Evolutionary conservation across 1,284 basidiomycete genomes (phyloP), one percentile per base, ranked within the genome.

Genomic region (Amylostereum areolatum): DNA sequence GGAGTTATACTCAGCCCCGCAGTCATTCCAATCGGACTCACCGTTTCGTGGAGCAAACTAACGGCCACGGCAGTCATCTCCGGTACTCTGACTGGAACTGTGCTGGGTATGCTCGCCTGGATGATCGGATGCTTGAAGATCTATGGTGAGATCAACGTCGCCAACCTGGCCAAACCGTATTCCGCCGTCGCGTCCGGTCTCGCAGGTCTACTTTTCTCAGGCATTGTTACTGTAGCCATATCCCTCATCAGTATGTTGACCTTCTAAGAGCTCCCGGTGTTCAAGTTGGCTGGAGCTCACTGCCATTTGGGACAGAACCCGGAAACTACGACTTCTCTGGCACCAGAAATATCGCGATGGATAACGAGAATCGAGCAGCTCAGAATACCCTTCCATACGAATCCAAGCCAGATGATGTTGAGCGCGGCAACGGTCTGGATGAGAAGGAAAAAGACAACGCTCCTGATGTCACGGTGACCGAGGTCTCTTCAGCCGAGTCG

Each of bases 71-170:
- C 67, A 10, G 70, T 77, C 1, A 59, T 75, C 41, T 57, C 58
- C 39, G 76, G 75, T 2, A 66, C 72, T 10, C 61, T 77, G 35
- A 60, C 64, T 2, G 75, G 75, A 0, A 71, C 72, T 24, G 53
- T 66, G 5, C 57, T 72, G 36, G 74, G 73, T 4, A 74, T 77
- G 68, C 40, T 72, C 1, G 74, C 75, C 11, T 78, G 75, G 75
- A 73, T 78, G 67, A 64, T 78, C 9, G 70, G 73, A 0, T 77
- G 75, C 54, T 70, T 65, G 66, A 74, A 77, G 57, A 74, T 74
- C 45, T 75, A 70, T 46, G 75, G 74, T 10, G 57, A 57, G 12
- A 73, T 76, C 50, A 74, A 67, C 48, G 60, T 77, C 24, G 49
- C 64, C 2, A 74, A 72, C 48, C 63, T 77, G 5, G 72, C 75